A percentile compares a stretch with the other conserved stretches of the same genome.
These are phyloP conservation scores for Globisporangium spinosum DNA, from an alignment of 352 stramenopile genomes.

Conservation along the genomic window DNA sequence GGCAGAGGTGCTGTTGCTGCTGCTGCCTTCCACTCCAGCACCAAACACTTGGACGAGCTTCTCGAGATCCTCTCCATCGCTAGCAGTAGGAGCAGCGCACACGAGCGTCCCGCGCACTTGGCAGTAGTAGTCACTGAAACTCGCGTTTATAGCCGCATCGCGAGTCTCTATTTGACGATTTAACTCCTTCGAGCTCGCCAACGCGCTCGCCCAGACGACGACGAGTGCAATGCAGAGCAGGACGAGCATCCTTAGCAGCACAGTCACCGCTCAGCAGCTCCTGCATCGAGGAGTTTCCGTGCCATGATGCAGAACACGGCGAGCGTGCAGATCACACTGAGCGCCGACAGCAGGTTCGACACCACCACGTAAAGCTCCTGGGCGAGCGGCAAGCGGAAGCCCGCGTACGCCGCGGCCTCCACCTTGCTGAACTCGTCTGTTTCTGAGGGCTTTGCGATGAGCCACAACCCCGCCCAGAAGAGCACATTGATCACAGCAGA, in stretches of 20 bases:
- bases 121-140: neutral
- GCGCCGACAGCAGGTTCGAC: neutral
- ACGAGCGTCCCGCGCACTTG: neutral
- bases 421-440: neutral
- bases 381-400: neutral
- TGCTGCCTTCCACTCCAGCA: neutral
- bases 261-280: neutral
- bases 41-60: neutral
- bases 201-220: neutral
- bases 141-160: neutral
- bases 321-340: neutral
- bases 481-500: neutral
- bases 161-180: neutral
- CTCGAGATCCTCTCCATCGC: neutral
- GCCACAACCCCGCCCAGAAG: neutral
- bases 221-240: neutral
- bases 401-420: neutral
- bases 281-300: neutral
- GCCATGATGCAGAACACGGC: neutral
- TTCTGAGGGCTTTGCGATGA: neutral
- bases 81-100: neutral
- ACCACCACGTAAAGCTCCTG: neutral
- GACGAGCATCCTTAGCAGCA: neutral
- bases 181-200: neutral
- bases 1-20: neutral